Conservation (phyloP, 148 eudicot genomes). For the Rhododendron kiyosumense region DNA sequence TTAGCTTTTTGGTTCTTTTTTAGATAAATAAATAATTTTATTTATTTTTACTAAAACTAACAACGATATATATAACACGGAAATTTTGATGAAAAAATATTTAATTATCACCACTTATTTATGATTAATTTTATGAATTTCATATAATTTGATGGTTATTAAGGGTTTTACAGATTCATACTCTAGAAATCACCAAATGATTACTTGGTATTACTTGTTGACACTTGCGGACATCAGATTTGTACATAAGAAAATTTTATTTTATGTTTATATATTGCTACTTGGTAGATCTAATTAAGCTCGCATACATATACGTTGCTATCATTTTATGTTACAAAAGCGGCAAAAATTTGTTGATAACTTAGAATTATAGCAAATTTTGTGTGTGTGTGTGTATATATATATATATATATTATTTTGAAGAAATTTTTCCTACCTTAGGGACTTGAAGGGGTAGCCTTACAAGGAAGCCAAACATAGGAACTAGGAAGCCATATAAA, state of each 20-base stretch:
- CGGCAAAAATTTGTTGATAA: background rate
- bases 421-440: no score
- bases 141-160: background rate
- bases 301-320: no score
- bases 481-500: no score
- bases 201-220: background rate
- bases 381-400: no score
- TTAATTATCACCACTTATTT: background rate
- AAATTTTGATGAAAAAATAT: no score
- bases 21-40: no score
- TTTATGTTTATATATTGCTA: background rate
- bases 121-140: background rate
- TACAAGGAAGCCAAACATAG: no score
- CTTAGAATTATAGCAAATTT: background rate
- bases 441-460: no score
- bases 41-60: background rate
- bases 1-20: background rate
- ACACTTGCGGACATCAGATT: background rate
- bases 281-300: background rate
- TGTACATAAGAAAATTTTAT: background rate
- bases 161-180: background rate
- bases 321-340: no score
- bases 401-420: no score
- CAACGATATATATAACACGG: background rate
- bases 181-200: background rate